Evolutionary conservation across 1,284 basidiomycete genomes (phyloP).

Genomic region (Coniophora puteana): DNA sequence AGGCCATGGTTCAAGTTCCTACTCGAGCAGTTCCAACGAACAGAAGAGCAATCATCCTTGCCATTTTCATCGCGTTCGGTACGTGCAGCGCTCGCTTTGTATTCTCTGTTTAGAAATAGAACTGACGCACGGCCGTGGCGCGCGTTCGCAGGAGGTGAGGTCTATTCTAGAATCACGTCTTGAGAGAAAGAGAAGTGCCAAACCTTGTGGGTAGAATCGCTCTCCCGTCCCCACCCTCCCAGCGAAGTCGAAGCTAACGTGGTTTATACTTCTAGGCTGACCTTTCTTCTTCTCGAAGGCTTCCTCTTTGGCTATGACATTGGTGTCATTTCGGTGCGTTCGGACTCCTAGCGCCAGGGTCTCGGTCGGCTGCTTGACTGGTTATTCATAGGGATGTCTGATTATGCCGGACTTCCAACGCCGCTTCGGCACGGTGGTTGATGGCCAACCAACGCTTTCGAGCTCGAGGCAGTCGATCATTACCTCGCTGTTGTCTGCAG

Average conservation of each 20-base stretch:
- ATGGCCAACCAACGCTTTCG: slow-evolving; percentile 51
- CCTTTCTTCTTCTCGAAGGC: slow-evolving; percentile 28
- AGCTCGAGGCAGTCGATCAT: slow-evolving; percentile 66
- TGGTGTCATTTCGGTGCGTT: slow-evolving; percentile 51
- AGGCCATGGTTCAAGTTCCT: not conserved
- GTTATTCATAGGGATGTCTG: slow-evolving; percentile 56
- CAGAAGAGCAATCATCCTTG: slow-evolving; percentile 51
- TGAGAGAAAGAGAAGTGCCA: not conserved
- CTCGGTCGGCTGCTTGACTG: not conserved
- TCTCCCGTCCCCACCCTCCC: too few species aligned
- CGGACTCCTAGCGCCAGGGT: slow-evolving; percentile 2
- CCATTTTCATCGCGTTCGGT: slow-evolving; percentile 50
- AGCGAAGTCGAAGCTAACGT: not conserved
- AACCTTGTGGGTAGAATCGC: too few species aligned
- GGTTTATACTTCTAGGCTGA: not conserved
- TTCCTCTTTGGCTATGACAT: slow-evolving; percentile 65
- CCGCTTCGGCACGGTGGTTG: slow-evolving; percentile 54
- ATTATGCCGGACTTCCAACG: slow-evolving; percentile 72
- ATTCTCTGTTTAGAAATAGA: not conserved
- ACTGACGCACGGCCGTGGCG: too few species aligned
- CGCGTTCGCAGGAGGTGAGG: slow-evolving; percentile 27
- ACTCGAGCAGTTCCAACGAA: slow-evolving; percentile 45
- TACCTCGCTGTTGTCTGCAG: slow-evolving; percentile 71
- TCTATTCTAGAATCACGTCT: not conserved
- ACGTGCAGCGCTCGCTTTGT: slow-evolving; percentile 9